A percentile compares a stretch with the other conserved stretches of the same genome.
Evolutionary conservation across 768 basidiomycete species (phyloP).

Genomic region (Calocera cornea): DNA sequence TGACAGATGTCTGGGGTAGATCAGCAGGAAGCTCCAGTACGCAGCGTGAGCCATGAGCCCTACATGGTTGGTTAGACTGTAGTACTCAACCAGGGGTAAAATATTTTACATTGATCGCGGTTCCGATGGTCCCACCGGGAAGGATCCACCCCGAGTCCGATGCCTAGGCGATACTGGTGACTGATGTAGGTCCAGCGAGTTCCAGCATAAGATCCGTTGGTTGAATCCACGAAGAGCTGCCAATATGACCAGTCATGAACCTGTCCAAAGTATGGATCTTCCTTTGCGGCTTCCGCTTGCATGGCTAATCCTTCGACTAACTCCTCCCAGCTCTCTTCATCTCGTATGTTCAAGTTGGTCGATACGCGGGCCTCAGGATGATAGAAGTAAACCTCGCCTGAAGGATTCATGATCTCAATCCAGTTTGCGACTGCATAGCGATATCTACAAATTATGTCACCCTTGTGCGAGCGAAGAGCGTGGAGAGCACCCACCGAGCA

Average conservation of each 20-base stretch:
- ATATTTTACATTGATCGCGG: not conserved
- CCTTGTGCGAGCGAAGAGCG: not conserved
- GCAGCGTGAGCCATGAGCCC: not conserved
- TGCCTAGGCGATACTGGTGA: not conserved
- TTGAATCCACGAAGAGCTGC: not conserved
- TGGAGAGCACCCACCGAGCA: not conserved
- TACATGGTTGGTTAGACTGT: not conserved
- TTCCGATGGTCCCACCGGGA: not conserved
- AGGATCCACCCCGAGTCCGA: not conserved
- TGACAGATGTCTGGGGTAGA: not conserved
- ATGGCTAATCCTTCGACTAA: not conserved
- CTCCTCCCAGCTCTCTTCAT: not conserved
- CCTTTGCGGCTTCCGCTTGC: not conserved
- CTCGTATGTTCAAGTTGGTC: not conserved
- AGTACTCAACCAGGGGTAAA: not conserved
- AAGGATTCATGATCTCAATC: not conserved
- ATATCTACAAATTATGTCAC: not conserved
- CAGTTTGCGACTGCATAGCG: not conserved
- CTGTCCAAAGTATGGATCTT: not conserved
- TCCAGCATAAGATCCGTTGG: not conserved
- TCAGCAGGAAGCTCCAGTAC: not conserved
- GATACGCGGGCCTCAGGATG: not conserved
- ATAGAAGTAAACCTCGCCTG: not conserved
- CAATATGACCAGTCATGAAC: not conserved
- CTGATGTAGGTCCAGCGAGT: not conserved